phyloP scores from a whole-genome alignment of 169 alveolate species.

The Cryptosporidium viatorum region DNA sequence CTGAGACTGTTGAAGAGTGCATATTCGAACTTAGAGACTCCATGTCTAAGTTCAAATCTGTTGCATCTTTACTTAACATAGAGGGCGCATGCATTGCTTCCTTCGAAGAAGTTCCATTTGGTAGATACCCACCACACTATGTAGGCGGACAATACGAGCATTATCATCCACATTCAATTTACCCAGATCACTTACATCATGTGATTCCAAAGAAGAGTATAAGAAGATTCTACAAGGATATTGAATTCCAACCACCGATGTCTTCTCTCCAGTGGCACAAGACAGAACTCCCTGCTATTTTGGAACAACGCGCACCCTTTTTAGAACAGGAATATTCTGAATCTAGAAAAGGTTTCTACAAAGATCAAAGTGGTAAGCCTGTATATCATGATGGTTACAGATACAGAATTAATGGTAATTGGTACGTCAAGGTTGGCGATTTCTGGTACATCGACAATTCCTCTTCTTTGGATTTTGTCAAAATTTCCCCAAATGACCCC shows the following conservation, averaged over 20 bases:
- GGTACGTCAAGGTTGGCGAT: conserved; percentile 63
- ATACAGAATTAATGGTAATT: conserved; percentile 16
- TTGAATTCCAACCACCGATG: conserved; percentile 4
- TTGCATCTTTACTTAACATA: conserved; percentile 3
- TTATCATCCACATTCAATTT: not conserved
- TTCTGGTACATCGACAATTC: conserved; percentile 39
- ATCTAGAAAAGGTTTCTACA: conserved; percentile 50
- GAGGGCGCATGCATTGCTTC: conserved; percentile 41
- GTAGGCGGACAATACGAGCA: no score
- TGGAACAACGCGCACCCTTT: not conserved
- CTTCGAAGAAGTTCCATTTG: not conserved
- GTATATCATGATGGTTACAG: conserved; percentile 55
- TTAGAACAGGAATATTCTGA: conserved; percentile 42
- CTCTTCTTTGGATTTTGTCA: not conserved
- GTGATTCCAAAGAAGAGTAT: not conserved
- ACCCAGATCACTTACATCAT: not conserved
- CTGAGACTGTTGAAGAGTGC: conserved; percentile 53
- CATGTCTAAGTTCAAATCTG: not conserved
- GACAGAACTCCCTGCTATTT: not conserved
- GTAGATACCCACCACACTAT: not conserved
- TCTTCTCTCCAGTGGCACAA: conserved; percentile 6
- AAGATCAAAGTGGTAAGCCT: not conserved
- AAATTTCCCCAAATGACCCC: conserved; percentile 12
- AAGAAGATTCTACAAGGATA: conserved; percentile 32
- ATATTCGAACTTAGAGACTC: conserved; percentile 38